These are phyloP conservation scores for Taphrina pruni DNA, from an alignment of 1,139 yeast species.

Conservation along the genomic window DNA sequence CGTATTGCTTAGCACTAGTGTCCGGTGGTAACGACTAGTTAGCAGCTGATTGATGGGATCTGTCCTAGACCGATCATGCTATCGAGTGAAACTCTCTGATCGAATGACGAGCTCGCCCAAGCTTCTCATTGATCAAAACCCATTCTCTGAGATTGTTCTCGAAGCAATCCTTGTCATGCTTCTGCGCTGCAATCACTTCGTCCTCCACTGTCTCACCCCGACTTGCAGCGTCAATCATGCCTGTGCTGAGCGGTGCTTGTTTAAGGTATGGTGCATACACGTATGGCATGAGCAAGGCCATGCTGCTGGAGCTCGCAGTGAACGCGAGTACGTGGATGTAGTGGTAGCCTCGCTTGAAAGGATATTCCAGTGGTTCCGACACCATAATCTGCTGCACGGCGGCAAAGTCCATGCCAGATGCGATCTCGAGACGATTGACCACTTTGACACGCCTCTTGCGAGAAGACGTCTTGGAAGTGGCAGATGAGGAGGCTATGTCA, in stretches of 20 bases:
- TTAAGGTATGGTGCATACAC: conserved; percentile 37
- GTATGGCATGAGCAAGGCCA: conserved; percentile 38
- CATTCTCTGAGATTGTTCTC: conserved; percentile 38
- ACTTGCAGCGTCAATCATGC: conserved; percentile 21
- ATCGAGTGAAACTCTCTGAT: conserved; percentile 38
- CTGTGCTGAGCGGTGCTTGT: conserved; percentile 12
- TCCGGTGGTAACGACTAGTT: too few relatives aligned
- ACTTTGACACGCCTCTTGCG: conserved; percentile 33
- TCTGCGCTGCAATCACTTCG: conserved; percentile 36
- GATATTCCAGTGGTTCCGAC: conserved; percentile 33
- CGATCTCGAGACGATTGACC: conserved; percentile 35
- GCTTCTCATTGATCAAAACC: conserved; percentile 36
- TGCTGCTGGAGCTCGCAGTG: conserved; percentile 29
- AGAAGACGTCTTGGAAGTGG: conserved; percentile 3
- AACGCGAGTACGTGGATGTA: conserved; percentile 38
- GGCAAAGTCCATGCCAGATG: conserved; percentile 34
- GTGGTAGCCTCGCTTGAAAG: conserved; percentile 21
- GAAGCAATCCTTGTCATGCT: conserved; percentile 31
- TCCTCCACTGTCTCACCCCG: conserved; percentile 21
- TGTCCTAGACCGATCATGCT: conserved; percentile 5
- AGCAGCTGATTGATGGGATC: neutral
- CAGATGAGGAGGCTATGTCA: conserved; percentile 9
- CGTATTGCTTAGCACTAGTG: too few relatives aligned
- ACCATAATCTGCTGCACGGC: conserved; percentile 36
- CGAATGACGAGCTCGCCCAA: conserved; percentile 28